Evolutionary conservation across 2,329 filamentous ascomycete genomes (phyloP), one percentile per base, ranked within the genome.

Genomic region (Dryadomyces sulphureus): DNA sequence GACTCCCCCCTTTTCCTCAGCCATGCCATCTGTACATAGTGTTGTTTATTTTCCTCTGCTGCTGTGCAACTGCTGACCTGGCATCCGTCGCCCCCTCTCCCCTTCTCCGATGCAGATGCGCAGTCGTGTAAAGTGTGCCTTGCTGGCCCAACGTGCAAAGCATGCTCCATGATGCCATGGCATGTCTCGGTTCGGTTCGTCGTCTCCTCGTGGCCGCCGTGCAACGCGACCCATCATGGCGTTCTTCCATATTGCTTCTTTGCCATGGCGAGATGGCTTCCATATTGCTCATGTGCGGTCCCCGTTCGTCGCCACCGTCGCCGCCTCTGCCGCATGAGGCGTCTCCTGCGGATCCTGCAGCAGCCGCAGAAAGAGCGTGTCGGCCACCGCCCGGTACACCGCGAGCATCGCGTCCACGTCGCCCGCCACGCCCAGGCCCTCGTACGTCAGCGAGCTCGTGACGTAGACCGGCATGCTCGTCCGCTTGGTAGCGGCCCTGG

Each of bases 361-460:
- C 40, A 82, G 61, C 54, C 75, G 69, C 38, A 66, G 65, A 58
- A 79, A 65, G 14, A 89, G 73, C 41, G 84, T 75, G 48, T 83
- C 74, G 27, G 89, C 78, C 36, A 94, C 77, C 52, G 73, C 74
- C 56, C 75, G 78, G 55, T 95, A 81, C 0, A 83, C 86, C 58
- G 90, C 87, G 79, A 95, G 89, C 65, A 96, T 90, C 67, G 96
- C 92, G 59, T 95, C 89, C 7, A 90, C 77, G 0, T 79, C 84
- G 19, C 87, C 83, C 9, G 87, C 87, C 56, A 88, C 75, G 2
- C 81, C 83, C 6, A 80, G 73, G 56, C 72, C 77, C 14, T 75
- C 75, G 52, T 95, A 78, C 53, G 81, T 86, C 56, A 93, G 78
- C 30, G 88, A 94, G 59, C 85, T 93, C 20, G 85, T 85, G 17